Conservation (phyloP, 495 filamentous ascomycete genomes). For the Amorphotheca resinae region DNA sequence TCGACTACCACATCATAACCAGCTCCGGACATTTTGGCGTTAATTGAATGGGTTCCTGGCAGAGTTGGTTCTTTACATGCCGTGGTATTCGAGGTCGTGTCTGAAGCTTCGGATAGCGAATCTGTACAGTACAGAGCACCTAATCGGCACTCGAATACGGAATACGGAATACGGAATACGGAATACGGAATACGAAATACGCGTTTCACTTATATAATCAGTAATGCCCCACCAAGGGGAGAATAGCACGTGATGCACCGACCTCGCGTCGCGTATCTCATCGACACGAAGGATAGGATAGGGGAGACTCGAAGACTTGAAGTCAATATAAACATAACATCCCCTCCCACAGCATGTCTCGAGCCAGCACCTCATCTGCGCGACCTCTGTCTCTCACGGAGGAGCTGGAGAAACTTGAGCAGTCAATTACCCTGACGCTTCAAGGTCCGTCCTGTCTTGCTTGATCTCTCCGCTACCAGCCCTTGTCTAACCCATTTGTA, state of each 20-base stretch:
- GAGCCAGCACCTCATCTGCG: slow-evolving; percentile 29
- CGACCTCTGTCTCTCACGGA: slow-evolving; percentile 75
- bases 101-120: too few species aligned
- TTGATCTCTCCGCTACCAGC: not conserved
- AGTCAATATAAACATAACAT: too few species aligned
- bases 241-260: too few species aligned
- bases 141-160: too few species aligned
- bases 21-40: slow-evolving; percentile 19
- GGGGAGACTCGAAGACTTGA: too few species aligned
- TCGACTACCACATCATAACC: slow-evolving; percentile 94
- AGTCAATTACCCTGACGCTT: slow-evolving; percentile 89
- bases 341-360: slow-evolving; percentile 17
- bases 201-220: too few species aligned
- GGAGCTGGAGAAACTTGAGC: slow-evolving; percentile 91
- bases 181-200: too few species aligned
- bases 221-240: too few species aligned
- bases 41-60: not conserved
- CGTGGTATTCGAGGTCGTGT: not conserved
- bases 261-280: too few species aligned
- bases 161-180: too few species aligned
- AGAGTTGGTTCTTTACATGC: not conserved
- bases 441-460: slow-evolving; percentile 69
- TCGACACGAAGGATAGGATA: too few species aligned
- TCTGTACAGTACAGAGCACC: too few species aligned
- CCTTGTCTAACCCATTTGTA: slow-evolving; percentile 24